These are phyloP conservation scores for Tephrocybe sp. DNA, from an alignment of 768 basidiomycete genomes.

Conservation along the genomic window DNA sequence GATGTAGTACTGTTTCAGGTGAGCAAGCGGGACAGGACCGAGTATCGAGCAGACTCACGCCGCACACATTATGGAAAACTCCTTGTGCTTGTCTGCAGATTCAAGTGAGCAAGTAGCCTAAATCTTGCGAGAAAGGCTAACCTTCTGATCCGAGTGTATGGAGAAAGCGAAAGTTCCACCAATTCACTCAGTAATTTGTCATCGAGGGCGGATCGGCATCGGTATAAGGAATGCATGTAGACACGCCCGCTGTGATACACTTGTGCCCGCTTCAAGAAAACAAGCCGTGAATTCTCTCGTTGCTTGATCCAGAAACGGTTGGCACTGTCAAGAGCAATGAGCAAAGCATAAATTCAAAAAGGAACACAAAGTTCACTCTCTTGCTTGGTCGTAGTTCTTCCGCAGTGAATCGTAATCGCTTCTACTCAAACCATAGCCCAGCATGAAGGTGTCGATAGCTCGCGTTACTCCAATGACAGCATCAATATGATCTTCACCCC, in stretches of 20 bases:
- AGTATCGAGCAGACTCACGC: constrained; percentile 41
- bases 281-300: constrained; percentile 72
- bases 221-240: constrained; percentile 76
- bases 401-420: constrained; percentile 61
- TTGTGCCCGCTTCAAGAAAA: constrained; percentile 77
- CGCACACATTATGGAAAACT: constrained; percentile 61
- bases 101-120: not conserved
- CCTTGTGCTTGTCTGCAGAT: constrained; percentile 73
- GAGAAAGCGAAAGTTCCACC: constrained; percentile 74
- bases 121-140: constrained; percentile 25
- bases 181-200: constrained; percentile 68
- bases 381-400: constrained; percentile 62
- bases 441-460: constrained; percentile 73
- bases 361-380: too few species aligned
- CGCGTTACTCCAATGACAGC: constrained; percentile 73
- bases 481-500: constrained; percentile 84
- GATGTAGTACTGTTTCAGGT: constrained; percentile 55
- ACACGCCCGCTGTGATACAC: constrained; percentile 75
- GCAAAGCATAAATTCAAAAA: too few species aligned
- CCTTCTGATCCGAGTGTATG: constrained; percentile 78
- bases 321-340: constrained; percentile 36
- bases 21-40: not conserved
- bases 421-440: constrained; percentile 67
- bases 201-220: constrained; percentile 72
- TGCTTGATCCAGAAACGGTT: constrained; percentile 72